Evolutionary conservation across 805 yeast genomes (phyloP).

Genomic region (Candida boleticola): DNA sequence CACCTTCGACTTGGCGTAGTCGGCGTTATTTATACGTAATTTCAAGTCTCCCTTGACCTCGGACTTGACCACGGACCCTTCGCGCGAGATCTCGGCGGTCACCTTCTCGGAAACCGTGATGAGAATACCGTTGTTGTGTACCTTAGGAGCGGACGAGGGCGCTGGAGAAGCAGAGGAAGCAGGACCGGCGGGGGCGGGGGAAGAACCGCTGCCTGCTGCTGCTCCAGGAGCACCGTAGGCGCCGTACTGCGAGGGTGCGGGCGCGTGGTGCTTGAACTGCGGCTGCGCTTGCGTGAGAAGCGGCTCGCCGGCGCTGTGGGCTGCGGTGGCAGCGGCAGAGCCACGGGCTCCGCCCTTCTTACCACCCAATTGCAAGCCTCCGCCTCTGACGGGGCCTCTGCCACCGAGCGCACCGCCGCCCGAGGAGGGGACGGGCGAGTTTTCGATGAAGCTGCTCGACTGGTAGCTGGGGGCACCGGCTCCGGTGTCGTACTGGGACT

Average conservation of each 20-base stretch:
- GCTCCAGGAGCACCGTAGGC: slow-evolving; percentile 8
- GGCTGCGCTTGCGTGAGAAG: slow-evolving; percentile 30
- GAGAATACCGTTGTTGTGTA: slow-evolving; percentile 72
- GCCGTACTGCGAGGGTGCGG: slow-evolving; percentile 18
- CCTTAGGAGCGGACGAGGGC: slow-evolving; percentile 25
- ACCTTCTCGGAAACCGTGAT: slow-evolving; percentile 75
- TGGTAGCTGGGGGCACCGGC: slow-evolving; percentile 8
- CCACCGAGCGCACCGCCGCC: slow-evolving; percentile 5
- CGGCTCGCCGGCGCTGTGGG: slow-evolving; percentile 30
- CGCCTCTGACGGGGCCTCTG: slow-evolving; percentile 48
- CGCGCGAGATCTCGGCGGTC: slow-evolving; percentile 76
- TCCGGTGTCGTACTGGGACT: slow-evolving; percentile 8
- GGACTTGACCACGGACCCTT: slow-evolving; percentile 65
- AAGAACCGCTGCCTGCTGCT: slow-evolving; percentile 4
- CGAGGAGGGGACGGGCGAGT: neutral
- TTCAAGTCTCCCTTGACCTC: slow-evolving; percentile 92
- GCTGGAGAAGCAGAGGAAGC: slow-evolving; percentile 19
- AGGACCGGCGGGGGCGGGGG: slow-evolving; percentile 14
- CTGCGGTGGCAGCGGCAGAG: slow-evolving; percentile 5
- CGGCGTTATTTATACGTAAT: slow-evolving; percentile 78
- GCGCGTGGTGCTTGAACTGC: slow-evolving; percentile 26
- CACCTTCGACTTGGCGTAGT: slow-evolving; percentile 64
- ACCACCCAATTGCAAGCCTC: slow-evolving; percentile 79
- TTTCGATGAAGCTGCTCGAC: neutral
- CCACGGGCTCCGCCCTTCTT: slow-evolving; percentile 17